These are phyloP conservation scores for Hyphodiscus sp. DNA, from an alignment of 2,329 filamentous ascomycete species.

Conservation along the genomic window DNA sequence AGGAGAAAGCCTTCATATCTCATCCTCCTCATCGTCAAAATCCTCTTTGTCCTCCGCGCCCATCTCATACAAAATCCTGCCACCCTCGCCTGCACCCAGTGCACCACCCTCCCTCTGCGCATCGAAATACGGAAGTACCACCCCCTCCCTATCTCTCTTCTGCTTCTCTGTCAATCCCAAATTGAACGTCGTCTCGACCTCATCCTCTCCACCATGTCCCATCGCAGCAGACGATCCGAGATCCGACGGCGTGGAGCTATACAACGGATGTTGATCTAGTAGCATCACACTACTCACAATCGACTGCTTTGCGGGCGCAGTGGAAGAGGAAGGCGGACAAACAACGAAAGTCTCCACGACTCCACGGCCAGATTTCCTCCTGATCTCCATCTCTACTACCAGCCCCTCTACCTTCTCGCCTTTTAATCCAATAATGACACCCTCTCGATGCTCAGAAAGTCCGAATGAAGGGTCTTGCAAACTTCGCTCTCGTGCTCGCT, in stretches of 20 bases:
- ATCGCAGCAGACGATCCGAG: slow-evolving; percentile 4
- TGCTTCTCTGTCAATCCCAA: slow-evolving; percentile 88
- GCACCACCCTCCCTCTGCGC: slow-evolving; percentile 74
- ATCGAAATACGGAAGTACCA: slow-evolving; percentile 94
- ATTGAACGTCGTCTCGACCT: slow-evolving; percentile 72
- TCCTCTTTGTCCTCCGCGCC: slow-evolving; percentile 95
- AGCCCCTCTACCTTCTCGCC: slow-evolving; percentile 44
- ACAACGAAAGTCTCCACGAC: slow-evolving; percentile 54
- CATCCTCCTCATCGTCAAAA: slow-evolving; percentile 80
- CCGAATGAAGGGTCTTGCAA: slow-evolving; percentile 73
- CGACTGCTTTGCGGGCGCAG: slow-evolving; percentile 6
- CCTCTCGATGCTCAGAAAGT: slow-evolving; percentile 69
- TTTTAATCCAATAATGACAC: slow-evolving; percentile 58
- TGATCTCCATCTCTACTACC: slow-evolving; percentile 79
- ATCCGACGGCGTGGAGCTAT: slow-evolving; percentile 41
- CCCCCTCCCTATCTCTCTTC: slow-evolving; percentile 74
- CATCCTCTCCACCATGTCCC: slow-evolving; percentile 33
- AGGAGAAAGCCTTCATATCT: slow-evolving; percentile 17
- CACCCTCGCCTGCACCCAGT: slow-evolving; percentile 69
- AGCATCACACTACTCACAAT: slow-evolving; percentile 37
- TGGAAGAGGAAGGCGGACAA: slow-evolving; percentile 1
- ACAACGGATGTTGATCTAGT: slow-evolving; percentile 71
- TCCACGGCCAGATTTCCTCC: slow-evolving; percentile 49
- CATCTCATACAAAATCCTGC: slow-evolving; percentile 94
- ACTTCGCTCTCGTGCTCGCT: slow-evolving; percentile 70